These are phyloP conservation scores for Euryodendron excelsum DNA, from an alignment of 148 eudicot genomes.

Conservation along the genomic window DNA sequence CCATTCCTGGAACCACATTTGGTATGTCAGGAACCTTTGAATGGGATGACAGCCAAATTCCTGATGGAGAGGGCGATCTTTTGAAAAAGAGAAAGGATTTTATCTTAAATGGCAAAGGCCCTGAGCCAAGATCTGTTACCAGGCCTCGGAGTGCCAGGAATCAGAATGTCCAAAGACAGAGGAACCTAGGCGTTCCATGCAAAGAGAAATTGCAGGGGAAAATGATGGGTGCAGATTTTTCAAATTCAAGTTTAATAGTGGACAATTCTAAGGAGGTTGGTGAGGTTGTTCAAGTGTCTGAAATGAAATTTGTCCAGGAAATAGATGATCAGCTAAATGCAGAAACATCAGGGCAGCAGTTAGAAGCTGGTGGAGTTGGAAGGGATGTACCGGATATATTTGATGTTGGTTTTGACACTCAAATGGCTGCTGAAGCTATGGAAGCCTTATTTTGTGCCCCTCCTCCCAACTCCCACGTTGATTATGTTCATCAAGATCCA, in stretches of 20 bases:
- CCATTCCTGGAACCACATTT: conserved; percentile 20
- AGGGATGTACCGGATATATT: conserved; percentile 23
- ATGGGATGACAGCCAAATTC: conserved; percentile 42
- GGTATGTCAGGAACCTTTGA: conserved; percentile 37
- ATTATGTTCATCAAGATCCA: conserved; percentile 26
- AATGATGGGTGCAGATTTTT: neutral
- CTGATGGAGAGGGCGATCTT: conserved; percentile 12
- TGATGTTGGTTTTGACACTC: conserved; percentile 65
- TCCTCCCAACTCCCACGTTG: conserved; percentile 19
- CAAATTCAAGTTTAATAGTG: conserved; percentile 17
- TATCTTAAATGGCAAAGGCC: conserved; percentile 11
- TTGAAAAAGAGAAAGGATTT: conserved; percentile 16
- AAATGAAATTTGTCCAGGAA: conserved; percentile 20
- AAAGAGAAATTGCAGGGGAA: conserved; percentile 14
- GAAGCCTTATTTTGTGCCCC: conserved; percentile 48
- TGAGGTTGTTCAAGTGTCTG: conserved; percentile 20
- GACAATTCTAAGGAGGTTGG: conserved; percentile 8
- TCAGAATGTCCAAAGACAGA: conserved; percentile 20
- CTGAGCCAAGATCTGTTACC: conserved; percentile 21
- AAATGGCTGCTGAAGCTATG: conserved; percentile 79
- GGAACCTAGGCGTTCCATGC: conserved; percentile 7
- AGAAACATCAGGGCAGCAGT: conserved; percentile 22
- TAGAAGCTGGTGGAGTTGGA: conserved; percentile 15
- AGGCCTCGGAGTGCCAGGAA: conserved; percentile 17
- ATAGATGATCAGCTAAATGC: conserved; percentile 25